Percentiles rank a stretch among this genome's conserved stretches.
Evolutionary conservation across 2,329 filamentous ascomycete genomes (phyloP).

Genomic region (Trichoderma afroharzianum): DNA sequence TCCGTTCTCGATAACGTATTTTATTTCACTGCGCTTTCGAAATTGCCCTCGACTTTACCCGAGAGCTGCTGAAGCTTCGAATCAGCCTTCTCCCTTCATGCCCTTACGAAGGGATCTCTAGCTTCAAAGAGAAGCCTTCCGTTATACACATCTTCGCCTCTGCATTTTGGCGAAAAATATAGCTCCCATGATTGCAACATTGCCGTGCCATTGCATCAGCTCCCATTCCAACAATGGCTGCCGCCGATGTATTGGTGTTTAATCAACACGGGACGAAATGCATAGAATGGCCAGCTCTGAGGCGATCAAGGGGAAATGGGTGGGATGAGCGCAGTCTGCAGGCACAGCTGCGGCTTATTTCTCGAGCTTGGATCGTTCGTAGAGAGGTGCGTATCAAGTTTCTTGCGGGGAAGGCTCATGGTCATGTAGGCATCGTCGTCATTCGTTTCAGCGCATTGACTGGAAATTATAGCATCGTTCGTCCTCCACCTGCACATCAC

Average conservation of each 20-base stretch:
- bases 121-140: neutral
- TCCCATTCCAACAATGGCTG: conserved; percentile 15
- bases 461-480: neutral
- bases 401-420: neutral
- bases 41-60: neutral
- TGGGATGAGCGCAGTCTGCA: conserved; percentile 28
- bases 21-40: neutral
- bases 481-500: neutral
- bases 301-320: conserved; percentile 21
- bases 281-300: neutral
- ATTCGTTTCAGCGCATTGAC: neutral
- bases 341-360: conserved; percentile 30
- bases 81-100: conserved; percentile 1
- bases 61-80: neutral
- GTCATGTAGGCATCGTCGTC: neutral
- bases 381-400: conserved; percentile 21
- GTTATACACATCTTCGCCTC: neutral
- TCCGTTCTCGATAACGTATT: neutral
- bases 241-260: conserved; percentile 13
- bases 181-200: conserved; percentile 17
- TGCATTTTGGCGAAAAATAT: neutral
- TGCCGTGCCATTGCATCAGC: conserved; percentile 2
- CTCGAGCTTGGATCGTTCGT: conserved; percentile 31
- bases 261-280: neutral
- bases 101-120: neutral